Conservation (phyloP, 73 alveolate species). For the Paramecium sonneborni region DNA sequence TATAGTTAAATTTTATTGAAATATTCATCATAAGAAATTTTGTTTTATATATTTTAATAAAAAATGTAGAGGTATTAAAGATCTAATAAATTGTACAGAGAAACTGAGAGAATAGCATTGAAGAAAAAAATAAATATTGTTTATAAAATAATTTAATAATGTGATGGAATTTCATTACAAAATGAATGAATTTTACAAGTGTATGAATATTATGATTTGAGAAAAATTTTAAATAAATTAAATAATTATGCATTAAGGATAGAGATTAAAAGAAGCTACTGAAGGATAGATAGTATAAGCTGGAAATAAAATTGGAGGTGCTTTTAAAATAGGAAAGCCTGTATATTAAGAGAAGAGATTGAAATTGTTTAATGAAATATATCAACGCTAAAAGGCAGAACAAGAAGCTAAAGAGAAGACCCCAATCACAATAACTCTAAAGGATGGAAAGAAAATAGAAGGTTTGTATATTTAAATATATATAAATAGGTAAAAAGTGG, state of each 20-base stretch:
- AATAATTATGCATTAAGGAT: constrained; percentile 26
- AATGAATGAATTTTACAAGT: not conserved
- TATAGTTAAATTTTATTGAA: not conserved
- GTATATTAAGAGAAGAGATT: not conserved
- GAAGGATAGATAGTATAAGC: constrained; percentile 7
- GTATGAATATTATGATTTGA: not conserved
- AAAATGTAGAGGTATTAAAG: no score
- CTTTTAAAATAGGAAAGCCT: constrained; percentile 22
- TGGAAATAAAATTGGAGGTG: constrained; percentile 24
- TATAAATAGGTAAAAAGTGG: constrained; percentile 91
- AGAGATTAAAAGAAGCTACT: constrained; percentile 44
- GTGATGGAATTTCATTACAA: not conserved
- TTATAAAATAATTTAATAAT: not conserved
- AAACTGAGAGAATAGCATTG: not conserved
- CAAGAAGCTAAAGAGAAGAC: constrained; percentile 71
- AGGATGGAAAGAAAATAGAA: constrained; percentile 83
- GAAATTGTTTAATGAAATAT: constrained; percentile 5
- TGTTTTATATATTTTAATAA: no score
- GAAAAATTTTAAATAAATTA: not conserved
- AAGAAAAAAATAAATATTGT: not conserved
- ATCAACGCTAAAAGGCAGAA: not conserved
- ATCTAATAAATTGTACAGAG: no score
- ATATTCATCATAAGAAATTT: no score
- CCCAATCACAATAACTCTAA: constrained; percentile 86
- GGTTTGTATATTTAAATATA: constrained; percentile 51